Evolutionary conservation across 805 yeast genomes (phyloP).

Genomic region (Brettanomyces bruxellensis): DNA sequence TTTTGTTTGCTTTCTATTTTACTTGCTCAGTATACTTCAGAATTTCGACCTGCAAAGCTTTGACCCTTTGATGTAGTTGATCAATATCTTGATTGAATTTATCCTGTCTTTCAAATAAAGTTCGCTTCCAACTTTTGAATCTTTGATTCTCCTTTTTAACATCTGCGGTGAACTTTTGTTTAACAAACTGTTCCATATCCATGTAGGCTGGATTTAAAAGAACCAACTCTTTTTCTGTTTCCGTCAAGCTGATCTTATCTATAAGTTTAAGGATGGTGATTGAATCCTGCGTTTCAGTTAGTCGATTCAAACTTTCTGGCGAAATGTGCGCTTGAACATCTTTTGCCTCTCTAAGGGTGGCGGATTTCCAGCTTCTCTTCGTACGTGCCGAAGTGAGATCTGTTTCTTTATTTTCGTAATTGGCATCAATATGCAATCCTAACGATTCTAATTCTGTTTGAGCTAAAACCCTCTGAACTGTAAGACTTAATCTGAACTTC

Average conservation of each 20-base stretch:
- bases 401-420: slow-evolving; percentile 1
- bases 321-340: slow-evolving; percentile 5
- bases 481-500: slow-evolving; percentile 23
- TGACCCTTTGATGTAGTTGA: slow-evolving; percentile 27
- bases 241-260: slow-evolving; percentile 25
- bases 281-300: slow-evolving; percentile 18
- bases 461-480: slow-evolving; percentile 14
- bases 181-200: slow-evolving; percentile 34
- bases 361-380: slow-evolving; percentile 19
- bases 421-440: slow-evolving; percentile 5
- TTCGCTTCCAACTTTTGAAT: slow-evolving; percentile 55
- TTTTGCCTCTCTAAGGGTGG: slow-evolving; percentile 5
- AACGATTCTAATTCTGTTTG: slow-evolving; percentile 9
- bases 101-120: slow-evolving; percentile 46
- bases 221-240: slow-evolving; percentile 30
- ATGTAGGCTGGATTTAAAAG: slow-evolving; percentile 39
- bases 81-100: slow-evolving; percentile 48
- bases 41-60: slow-evolving; percentile 27
- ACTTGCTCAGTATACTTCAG: slow-evolving; percentile 7
- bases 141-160: slow-evolving; percentile 43
- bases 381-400: slow-evolving; percentile 16
- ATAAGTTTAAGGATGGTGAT: slow-evolving; percentile 31
- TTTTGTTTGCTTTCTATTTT: too few species aligned
- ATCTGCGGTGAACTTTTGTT: slow-evolving; percentile 33
- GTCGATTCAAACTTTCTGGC: slow-evolving; percentile 17